phyloP scores from a whole-genome alignment of 202 grass and related monocot genomes.

The Musa balbisiana region DNA sequence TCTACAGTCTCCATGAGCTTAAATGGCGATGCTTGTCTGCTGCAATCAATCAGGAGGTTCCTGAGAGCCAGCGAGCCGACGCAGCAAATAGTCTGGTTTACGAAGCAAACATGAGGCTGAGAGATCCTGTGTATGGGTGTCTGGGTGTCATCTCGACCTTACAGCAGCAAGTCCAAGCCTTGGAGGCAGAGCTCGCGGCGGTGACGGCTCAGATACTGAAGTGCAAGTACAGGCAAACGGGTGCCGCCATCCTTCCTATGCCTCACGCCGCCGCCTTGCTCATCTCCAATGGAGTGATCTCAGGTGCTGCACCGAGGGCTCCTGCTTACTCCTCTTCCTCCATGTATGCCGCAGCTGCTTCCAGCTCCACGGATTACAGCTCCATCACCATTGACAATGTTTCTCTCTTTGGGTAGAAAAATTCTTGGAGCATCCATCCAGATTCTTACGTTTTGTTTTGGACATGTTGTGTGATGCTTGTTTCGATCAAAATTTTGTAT shows the following conservation, averaged over 20 bases:
- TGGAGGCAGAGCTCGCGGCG: conserved; percentile 61
- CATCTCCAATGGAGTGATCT: not conserved
- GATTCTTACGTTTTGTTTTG: not conserved
- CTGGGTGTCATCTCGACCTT: conserved; percentile 78
- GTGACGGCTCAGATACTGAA: conserved; percentile 60
- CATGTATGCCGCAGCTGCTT: conserved; percentile 58
- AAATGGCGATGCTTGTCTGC: not conserved
- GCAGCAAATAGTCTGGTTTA: conserved; percentile 85
- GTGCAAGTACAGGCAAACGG: conserved; percentile 41
- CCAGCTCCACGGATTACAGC: conserved; percentile 93
- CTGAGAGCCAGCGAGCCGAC: conserved; percentile 76
- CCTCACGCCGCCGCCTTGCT: not conserved
- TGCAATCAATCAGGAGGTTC: conserved; percentile 54
- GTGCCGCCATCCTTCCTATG: not conserved
- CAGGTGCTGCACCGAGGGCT: conserved; percentile 5
- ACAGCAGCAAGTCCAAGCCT: conserved; percentile 78
- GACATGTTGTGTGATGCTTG: too few relatives aligned
- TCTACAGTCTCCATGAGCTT: not conserved
- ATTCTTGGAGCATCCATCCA: not conserved
- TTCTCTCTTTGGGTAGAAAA: conserved; percentile 49
- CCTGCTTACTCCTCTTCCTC: conserved; percentile 46
- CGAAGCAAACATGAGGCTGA: conserved; percentile 75
- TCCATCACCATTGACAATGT: conserved; percentile 91
- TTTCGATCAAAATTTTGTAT: too few relatives aligned
- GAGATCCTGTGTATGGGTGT: conserved; percentile 85